These are phyloP conservation scores for Solanum hybrid DNA, from an alignment of 305 asterid genomes.

Conservation along the genomic window DNA sequence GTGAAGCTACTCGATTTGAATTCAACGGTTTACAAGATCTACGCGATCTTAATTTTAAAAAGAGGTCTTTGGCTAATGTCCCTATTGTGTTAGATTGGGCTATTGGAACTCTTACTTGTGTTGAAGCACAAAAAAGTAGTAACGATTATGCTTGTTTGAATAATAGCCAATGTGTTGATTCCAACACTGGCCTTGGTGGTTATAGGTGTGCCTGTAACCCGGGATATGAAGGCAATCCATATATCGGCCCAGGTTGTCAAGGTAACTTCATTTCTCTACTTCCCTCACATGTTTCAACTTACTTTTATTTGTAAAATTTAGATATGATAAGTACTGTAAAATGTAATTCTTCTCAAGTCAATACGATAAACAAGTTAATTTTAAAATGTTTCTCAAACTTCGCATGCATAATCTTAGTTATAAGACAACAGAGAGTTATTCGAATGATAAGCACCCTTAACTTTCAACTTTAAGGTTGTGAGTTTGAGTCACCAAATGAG, in stretches of 20 bases:
- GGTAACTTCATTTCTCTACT: slow-evolving; percentile 9
- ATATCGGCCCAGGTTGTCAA: slow-evolving; percentile 27
- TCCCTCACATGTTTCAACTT: neutral
- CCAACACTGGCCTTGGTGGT: slow-evolving; percentile 16
- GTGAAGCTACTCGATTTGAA: slow-evolving; percentile 12
- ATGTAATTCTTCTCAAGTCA: neutral
- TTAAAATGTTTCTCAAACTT: neutral
- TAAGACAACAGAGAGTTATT: no score
- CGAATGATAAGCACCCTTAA: no score
- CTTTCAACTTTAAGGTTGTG: no score
- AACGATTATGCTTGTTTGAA: slow-evolving; percentile 16
- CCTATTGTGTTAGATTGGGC: slow-evolving; percentile 13
- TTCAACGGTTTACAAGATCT: slow-evolving; percentile 19
- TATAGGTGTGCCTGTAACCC: slow-evolving; percentile 23
- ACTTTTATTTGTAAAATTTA: no score
- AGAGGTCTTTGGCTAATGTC: slow-evolving; percentile 2
- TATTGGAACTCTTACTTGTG: slow-evolving; percentile 11
- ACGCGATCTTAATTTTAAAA: slow-evolving; percentile 4
- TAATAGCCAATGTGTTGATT: slow-evolving; percentile 23
- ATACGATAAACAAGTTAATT: neutral
- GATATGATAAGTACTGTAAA: neutral
- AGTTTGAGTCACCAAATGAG: no score
- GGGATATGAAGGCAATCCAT: slow-evolving; percentile 35
- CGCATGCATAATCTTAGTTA: neutral
- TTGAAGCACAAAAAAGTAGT: neutral